phyloP scores from a whole-genome alignment of 306 rosid genomes.

The Gynostemma pentaphyllum region DNA sequence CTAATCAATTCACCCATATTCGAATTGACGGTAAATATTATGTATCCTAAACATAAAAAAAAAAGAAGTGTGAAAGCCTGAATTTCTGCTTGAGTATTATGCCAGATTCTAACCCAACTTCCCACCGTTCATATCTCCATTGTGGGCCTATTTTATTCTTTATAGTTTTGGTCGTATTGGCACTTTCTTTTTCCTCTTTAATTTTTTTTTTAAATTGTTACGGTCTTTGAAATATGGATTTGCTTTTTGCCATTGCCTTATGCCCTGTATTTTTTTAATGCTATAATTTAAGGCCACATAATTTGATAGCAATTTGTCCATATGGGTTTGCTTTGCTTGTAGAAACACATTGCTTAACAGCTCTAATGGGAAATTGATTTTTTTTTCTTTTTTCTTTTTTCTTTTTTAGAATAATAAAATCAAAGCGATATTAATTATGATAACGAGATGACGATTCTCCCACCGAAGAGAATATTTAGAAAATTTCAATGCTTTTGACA shows the following conservation, averaged over 20 bases:
- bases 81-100: slow-evolving; percentile 7
- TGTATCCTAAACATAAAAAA: no score
- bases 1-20: neutral
- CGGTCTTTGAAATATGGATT: slow-evolving; percentile 20
- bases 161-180: slow-evolving; percentile 27
- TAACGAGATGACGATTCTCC: slow-evolving; percentile 30
- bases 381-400: neutral
- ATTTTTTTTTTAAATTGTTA: neutral
- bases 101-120: slow-evolving; percentile 11
- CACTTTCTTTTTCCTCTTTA: neutral
- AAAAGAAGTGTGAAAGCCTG: slow-evolving; percentile 10
- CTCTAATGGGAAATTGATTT: neutral
- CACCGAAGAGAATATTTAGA: slow-evolving; percentile 31
- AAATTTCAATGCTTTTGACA: slow-evolving; percentile 27
- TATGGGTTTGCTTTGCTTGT: slow-evolving; percentile 22
- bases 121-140: slow-evolving; percentile 22
- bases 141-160: slow-evolving; percentile 30
- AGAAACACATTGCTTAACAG: slow-evolving; percentile 18
- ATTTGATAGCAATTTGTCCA: slow-evolving; percentile 19
- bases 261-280: slow-evolving; percentile 6
- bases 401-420: neutral
- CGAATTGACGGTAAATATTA: neutral
- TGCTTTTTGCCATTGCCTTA: slow-evolving; percentile 20
- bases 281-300: slow-evolving; percentile 22
- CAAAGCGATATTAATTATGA: slow-evolving; percentile 6